phyloP scores from a whole-genome alignment of 805 yeast genomes.

The Metschnikowia similis region DNA sequence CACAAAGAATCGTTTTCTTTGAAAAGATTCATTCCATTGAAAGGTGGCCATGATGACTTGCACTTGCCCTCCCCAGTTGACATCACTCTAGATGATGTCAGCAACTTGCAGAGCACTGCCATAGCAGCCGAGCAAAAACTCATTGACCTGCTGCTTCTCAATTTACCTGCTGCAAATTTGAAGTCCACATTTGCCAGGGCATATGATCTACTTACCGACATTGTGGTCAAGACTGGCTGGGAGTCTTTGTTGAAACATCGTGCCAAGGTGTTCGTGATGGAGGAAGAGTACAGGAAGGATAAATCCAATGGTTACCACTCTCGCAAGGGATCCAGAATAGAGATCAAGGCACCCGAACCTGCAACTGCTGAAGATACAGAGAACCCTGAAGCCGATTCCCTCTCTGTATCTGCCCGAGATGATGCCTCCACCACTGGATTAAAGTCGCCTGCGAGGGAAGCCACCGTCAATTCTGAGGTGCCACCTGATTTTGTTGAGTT shows the following conservation, averaged over 20 bases:
- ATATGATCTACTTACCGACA: conserved; percentile 42
- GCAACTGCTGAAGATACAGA: not conserved
- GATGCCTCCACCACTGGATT: conserved; percentile 36
- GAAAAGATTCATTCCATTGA: conserved; percentile 55
- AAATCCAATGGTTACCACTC: conserved; percentile 19
- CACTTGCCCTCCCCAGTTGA: conserved; percentile 77
- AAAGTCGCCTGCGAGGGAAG: conserved; percentile 31
- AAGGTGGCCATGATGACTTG: conserved; percentile 45
- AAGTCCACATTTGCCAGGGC: conserved; percentile 46
- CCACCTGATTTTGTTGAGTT: conserved; percentile 38
- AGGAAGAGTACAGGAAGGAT: conserved; percentile 44
- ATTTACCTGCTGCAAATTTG: conserved; percentile 66
- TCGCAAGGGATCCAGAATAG: conserved; percentile 4
- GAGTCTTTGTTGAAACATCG: conserved; percentile 41
- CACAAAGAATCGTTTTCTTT: conserved; percentile 63
- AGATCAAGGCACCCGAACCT: conserved; percentile 10
- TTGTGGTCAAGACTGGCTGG: conserved; percentile 44
- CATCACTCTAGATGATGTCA: conserved; percentile 65
- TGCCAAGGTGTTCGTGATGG: conserved; percentile 47
- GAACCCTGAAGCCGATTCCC: not conserved
- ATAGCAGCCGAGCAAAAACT: conserved; percentile 62
- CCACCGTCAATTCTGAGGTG: not conserved
- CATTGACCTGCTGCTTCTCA: conserved; percentile 57
- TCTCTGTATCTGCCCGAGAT: conserved; percentile 16
- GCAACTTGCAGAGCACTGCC: conserved; percentile 60